These are phyloP conservation scores for Mortierella sp. DNA, from an alignment of 371 early-diverging fungal genomes.

Conservation along the genomic window DNA sequence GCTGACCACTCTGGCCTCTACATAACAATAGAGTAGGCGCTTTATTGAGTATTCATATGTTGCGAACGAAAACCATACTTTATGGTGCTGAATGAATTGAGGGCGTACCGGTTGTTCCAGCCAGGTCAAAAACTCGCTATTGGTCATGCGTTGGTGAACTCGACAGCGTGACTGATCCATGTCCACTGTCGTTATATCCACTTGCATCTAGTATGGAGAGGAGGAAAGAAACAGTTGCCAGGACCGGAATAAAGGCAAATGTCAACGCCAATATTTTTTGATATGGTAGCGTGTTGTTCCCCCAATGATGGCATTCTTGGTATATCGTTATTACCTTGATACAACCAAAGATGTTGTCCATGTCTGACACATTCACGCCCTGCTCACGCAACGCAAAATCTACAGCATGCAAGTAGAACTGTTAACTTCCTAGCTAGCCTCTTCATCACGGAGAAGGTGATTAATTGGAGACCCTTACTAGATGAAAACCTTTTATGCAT, in stretches of 20 bases:
- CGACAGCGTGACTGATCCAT: slow-evolving; percentile 17
- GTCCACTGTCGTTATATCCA: slow-evolving; percentile 41
- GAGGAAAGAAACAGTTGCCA: not conserved
- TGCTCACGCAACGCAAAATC: no score
- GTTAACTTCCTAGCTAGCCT: no score
- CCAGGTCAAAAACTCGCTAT: slow-evolving; percentile 39
- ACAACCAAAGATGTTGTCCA: slow-evolving; percentile 46
- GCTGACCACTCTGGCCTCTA: slow-evolving; percentile 58
- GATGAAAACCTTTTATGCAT: no score
- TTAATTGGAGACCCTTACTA: no score
- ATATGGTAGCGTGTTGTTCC: no score
- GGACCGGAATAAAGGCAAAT: no score
- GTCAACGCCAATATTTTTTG: no score
- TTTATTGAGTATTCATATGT: not conserved
- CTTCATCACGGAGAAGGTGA: no score
- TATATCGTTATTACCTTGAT: slow-evolving; percentile 29
- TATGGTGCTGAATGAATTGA: not conserved
- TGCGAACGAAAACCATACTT: no score
- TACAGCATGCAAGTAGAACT: no score
- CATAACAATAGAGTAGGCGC: not conserved
- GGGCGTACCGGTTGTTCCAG: slow-evolving; percentile 30
- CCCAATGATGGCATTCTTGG: no score
- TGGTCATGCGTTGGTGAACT: slow-evolving; percentile 19
- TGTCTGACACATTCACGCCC: slow-evolving; percentile 45
- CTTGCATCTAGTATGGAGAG: slow-evolving; percentile 18